Base-by-base conservation (phyloP, 176 grass and related monocot genomes). In the Zizania latifolia region DNA sequence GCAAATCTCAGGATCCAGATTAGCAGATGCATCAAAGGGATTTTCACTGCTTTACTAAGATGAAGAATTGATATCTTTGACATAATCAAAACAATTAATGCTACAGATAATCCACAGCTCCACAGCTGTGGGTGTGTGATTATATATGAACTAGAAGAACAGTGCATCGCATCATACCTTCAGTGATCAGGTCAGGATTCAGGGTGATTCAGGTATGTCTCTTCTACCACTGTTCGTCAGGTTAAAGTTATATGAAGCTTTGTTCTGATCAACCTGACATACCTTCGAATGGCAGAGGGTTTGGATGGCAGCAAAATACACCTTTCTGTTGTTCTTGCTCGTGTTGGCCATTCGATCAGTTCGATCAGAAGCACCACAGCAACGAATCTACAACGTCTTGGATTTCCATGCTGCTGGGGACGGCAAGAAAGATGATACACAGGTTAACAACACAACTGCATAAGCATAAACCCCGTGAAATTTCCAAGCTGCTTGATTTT, bases 401-500 rank as follows among this genome's bases (percentile, higher is more conserved):
- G 38, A 87, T 32, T 93, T 66, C 59, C 35, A 79, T n/a, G 87
- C 87, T 19, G 53, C 30, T 0, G 90, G 80, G 19, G 62, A 93
- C 15, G 87, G 80, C 78, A 75, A 40, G 19, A 90, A 72, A 1
- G 84, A 90, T 22, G 87, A 93, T 48, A 4, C 84, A 6, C 21
- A 80, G 70, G 91, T 93, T n/a, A 81, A 68, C 27, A 51, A 0
- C 16, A 10, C 33, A 38, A 27, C n/a, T 21, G 6, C 17, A 53
- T 53, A 22, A 53, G 48, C 19, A 53, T 53, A 53, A 53, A 53
- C 34, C n/a, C 57, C 13, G 55, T 13, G 58, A n/a, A 35, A 37
- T 58, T 29, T 16, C 5, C 14, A 14, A 16, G 15, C 10, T 7
- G 22, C 37, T 36, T 80, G 11, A 10, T 59, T 41, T 16, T 13